A percentile compares a stretch with the other conserved stretches of the same genome.
Evolutionary conservation across 2,329 filamentous ascomycete genomes (phyloP).

Genomic region (Sarocladium strictum): DNA sequence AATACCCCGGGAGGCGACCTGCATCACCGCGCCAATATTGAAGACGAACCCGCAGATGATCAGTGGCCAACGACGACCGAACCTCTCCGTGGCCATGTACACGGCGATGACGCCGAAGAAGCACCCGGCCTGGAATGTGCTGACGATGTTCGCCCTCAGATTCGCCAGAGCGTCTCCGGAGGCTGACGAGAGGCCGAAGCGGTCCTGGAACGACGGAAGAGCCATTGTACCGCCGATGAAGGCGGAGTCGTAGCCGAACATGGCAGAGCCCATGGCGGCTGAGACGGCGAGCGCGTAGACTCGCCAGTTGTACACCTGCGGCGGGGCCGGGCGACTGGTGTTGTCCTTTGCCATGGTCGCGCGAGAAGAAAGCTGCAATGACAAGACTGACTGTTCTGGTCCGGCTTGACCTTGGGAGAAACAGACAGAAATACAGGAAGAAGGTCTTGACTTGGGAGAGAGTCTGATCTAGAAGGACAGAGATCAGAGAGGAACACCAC

Average conservation of each 20-base stretch:
- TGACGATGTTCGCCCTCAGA: slow-evolving; percentile 34
- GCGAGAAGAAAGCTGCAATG: no score
- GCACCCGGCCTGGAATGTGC: slow-evolving; percentile 50
- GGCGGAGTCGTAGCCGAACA: slow-evolving; percentile 21
- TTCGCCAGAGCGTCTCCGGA: slow-evolving; percentile 12
- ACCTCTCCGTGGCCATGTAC: slow-evolving; percentile 48
- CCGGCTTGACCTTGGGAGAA: no score
- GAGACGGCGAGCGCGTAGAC: slow-evolving; percentile 20
- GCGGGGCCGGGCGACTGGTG: slow-evolving; percentile 11
- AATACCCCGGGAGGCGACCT: slow-evolving; percentile 35
- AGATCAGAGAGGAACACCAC: not conserved
- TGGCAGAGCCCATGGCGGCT: slow-evolving; percentile 20
- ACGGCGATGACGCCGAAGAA: slow-evolving; percentile 48
- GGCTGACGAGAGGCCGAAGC: slow-evolving; percentile 14
- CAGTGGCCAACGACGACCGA: slow-evolving; percentile 47
- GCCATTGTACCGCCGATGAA: slow-evolving; percentile 20
- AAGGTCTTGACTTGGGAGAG: no score
- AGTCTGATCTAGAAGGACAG: no score
- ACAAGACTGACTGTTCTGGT: no score
- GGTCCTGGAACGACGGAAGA: slow-evolving; percentile 16
- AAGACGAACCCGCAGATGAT: slow-evolving; percentile 45
- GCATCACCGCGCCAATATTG: slow-evolving; percentile 42
- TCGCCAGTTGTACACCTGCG: slow-evolving; percentile 22
- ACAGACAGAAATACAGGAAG: no score
- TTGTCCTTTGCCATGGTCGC: not conserved